Percentiles rank a stretch among this genome's conserved stretches.
phyloP scores from a whole-genome alignment of 1,284 basidiomycete species.

The Golubevia sp. region DNA sequence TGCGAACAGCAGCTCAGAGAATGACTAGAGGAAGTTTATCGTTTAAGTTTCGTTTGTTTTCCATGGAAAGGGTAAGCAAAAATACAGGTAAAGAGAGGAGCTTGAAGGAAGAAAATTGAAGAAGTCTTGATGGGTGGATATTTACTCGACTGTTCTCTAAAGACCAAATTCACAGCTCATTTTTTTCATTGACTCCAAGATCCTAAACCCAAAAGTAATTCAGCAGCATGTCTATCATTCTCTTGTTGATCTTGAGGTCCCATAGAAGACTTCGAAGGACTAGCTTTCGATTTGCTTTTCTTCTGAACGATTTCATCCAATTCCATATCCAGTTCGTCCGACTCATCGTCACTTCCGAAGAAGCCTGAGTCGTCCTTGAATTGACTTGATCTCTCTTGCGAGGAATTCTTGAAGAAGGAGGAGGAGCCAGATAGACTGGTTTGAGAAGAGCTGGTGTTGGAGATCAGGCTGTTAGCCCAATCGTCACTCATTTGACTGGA shows the following conservation, averaged over 20 bases:
- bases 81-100: no score
- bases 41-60: no score
- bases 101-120: no score
- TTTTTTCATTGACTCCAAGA: no score
- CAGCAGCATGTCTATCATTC: background rate
- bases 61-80: no score
- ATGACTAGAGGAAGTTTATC: no score
- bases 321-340: background rate
- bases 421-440: no score
- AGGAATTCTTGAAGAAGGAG: background rate
- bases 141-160: no score
- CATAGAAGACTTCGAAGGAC: background rate
- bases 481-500: background rate
- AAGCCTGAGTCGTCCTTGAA: background rate
- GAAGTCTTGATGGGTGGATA: no score
- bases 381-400: background rate
- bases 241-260: background rate
- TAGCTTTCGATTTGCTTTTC: background rate
- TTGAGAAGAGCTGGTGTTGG: no score
- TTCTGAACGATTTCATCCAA: background rate
- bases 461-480: background rate
- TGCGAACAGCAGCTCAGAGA: no score
- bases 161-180: no score
- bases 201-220: background rate
- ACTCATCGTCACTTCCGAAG: background rate